Percentiles rank a stretch among this genome's conserved stretches.
Conservation (phyloP, 257 asterid genomes). For the Solanum etuberosum region DNA sequence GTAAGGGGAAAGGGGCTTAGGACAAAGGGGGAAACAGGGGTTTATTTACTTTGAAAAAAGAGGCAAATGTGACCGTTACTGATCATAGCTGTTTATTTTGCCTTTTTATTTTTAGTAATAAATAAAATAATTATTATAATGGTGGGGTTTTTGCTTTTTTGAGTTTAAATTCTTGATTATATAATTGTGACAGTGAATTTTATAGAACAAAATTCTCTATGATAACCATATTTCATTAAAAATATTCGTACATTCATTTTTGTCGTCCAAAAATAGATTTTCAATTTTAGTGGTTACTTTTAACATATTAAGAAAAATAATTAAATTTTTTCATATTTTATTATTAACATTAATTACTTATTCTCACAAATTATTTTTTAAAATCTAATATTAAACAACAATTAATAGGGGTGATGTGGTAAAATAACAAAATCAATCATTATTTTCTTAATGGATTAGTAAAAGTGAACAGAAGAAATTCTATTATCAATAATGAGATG, state of each 20-base stretch:
- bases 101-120: not conserved
- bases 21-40: constrained; percentile 20
- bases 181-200: not conserved
- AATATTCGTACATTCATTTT: not conserved
- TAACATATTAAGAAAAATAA: no score
- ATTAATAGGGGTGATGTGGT: no score
- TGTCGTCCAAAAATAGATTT: no score
- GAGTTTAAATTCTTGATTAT: not conserved
- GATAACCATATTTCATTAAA: no score
- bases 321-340: no score
- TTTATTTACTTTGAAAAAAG: constrained; percentile 9
- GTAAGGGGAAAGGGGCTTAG: constrained; percentile 13
- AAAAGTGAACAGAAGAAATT: no score
- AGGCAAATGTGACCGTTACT: constrained; percentile 40
- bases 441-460: no score
- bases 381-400: no score
- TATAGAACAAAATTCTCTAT: not conserved
- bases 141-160: not conserved
- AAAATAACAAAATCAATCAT: no score
- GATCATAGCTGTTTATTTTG: not conserved
- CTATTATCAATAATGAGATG: not conserved
- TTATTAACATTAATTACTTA: no score
- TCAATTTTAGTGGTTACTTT: no score
- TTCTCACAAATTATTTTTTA: no score
- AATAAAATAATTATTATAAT: not conserved